Base-by-base conservation (phyloP, 345 rosid species). In the Arabis alpina region DNA sequence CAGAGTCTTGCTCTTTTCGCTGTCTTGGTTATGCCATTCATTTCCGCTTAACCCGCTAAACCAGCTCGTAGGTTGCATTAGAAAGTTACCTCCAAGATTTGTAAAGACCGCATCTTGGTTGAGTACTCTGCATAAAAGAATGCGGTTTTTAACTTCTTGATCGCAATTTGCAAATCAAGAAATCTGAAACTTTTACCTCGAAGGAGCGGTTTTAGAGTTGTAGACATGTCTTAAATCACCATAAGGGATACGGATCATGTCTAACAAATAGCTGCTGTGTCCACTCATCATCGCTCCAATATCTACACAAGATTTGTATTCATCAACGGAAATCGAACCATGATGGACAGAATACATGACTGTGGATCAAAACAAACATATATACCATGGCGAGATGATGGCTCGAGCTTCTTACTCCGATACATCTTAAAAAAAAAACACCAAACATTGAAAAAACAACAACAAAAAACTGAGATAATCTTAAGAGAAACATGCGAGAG, bases 351-450 rank as follows among this genome's bases (percentile, higher is more conserved):
- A 57, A 32, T 3, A 43, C 16, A 8, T 15, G n/a, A 34, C 16
- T 36, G 7, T 12, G 3, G 62, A 52, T 36, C 4, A 28, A 60
- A 15, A 66, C 23, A 19, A 19, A 19, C 23, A 19, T 19, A 41
- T 23, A 8, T 76, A 91, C 98, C 98, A 86, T 86, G 93, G 5
- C 86, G 82, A 72, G 92, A 65, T 39, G 92, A 62, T 10, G 81
- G 80, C 54, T 89, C 96, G 5, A 88, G 87, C 83, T 88, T 92
- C 84, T 89, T 92, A 70, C 94, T 86, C 58, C 98, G 84, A 55
- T 86, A 89, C 98, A 89, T 92, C 98, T 92, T 79, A 5, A 64
- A 58, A 28, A 40, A 54, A 16, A 45, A 72, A 51, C 34, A 70
- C 45, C 9, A 54, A 66, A 52, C 43, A 64, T 27, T 58, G 57